Conservation (phyloP, 2,329 filamentous ascomycete genomes). For the Colletotrichum cuscutae region DNA sequence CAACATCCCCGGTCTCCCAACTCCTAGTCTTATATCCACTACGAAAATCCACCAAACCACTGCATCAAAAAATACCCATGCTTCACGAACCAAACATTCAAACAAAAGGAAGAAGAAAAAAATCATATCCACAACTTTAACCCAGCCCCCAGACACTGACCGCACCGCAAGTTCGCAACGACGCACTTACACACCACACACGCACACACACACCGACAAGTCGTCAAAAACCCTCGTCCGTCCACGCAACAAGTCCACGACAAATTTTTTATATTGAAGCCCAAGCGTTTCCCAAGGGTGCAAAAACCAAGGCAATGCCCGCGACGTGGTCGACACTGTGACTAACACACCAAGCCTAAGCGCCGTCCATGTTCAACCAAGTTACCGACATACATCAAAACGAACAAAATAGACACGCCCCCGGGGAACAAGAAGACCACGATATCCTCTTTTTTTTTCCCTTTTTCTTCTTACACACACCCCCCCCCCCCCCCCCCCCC, state of each 20-base stretch:
- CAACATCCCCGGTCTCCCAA: neutral
- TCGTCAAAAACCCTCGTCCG: conserved; percentile 12
- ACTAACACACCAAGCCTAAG: conserved; percentile 4
- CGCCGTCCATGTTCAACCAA: neutral
- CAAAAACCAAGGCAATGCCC: neutral
- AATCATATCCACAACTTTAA: neutral
- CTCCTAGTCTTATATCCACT: neutral
- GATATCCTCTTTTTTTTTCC: neutral
- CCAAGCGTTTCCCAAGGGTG: neutral
- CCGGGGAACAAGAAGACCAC: neutral
- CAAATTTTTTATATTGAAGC: neutral
- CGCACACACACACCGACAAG: conserved; percentile 11
- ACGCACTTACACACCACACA: neutral
- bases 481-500: too few species aligned
- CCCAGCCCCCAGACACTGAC: neutral
- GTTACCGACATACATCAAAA: neutral
- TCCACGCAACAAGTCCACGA: conserved; percentile 5
- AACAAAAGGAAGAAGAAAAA: neutral
- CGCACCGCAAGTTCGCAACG: neutral
- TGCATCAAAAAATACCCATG: conserved; percentile 2
- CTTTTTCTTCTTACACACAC: neutral
- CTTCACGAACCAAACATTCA: neutral
- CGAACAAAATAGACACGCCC: neutral
- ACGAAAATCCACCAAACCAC: neutral
- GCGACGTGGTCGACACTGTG: conserved; percentile 2